Evolutionary conservation across 2,329 filamentous ascomycete genomes (phyloP).

Genomic region (Diplodia seriata): DNA sequence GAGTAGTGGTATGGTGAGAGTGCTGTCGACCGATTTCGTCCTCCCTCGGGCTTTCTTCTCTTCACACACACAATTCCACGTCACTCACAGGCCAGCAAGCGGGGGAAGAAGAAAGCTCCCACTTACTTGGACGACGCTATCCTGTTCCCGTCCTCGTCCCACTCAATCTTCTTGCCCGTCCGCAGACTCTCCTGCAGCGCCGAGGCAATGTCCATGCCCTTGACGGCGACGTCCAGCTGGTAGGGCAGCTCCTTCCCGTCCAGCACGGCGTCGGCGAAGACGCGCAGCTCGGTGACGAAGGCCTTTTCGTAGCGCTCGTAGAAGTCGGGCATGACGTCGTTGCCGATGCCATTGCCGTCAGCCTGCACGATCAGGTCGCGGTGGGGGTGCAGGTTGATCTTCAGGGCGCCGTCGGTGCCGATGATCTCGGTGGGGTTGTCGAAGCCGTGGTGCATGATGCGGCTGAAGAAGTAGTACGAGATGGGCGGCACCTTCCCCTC

Average conservation of each 20-base stretch:
- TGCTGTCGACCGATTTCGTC: not conserved
- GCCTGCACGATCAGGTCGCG: conserved; percentile 27
- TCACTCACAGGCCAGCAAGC: conserved; percentile 8
- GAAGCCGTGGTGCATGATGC: conserved; percentile 54
- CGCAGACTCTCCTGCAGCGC: conserved; percentile 30
- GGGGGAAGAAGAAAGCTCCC: not conserved
- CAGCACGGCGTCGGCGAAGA: conserved; percentile 27
- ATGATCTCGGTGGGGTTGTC: conserved; percentile 54
- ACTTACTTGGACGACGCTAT: conserved; percentile 18
- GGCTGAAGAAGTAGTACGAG: conserved; percentile 54
- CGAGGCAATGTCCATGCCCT: conserved; percentile 30
- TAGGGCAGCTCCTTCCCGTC: conserved; percentile 26
- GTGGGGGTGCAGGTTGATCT: conserved; percentile 30
- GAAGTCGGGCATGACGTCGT: conserved; percentile 32
- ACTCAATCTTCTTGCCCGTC: conserved; percentile 31
- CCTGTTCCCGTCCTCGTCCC: conserved; percentile 26
- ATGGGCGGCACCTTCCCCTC: conserved; percentile 37
- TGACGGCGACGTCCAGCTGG: conserved; percentile 15
- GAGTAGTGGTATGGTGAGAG: too few species aligned
- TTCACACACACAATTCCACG: not conserved
- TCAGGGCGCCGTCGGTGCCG: conserved; percentile 42
- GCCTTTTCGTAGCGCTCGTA: conserved; percentile 33
- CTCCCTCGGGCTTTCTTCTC: not conserved
- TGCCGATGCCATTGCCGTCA: conserved; percentile 24
- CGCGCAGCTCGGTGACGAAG: conserved; percentile 30